Percentiles rank a stretch among this genome's conserved stretches.
phyloP scores from a whole-genome alignment of 2,329 filamentous ascomycete genomes.

The Plectosphaerella cucumerina region DNA sequence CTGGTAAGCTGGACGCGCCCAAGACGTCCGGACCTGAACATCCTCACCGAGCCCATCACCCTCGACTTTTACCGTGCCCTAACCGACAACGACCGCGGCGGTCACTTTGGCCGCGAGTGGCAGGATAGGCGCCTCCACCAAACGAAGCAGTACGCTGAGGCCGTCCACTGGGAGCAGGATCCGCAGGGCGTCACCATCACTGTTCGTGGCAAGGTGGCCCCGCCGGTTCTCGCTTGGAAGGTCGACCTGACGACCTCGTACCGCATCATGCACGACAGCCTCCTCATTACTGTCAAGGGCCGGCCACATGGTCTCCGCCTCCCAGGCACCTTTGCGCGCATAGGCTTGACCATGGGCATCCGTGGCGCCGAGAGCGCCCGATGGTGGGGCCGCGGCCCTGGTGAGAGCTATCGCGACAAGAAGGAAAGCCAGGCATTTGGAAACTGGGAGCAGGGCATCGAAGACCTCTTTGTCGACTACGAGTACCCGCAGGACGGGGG shows the following conservation, averaged over 20 bases:
- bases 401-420: constrained; percentile 64
- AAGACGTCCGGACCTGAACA: constrained; percentile 22
- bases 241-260: constrained; percentile 49
- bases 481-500: constrained; percentile 66
- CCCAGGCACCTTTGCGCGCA: constrained; percentile 55
- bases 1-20: constrained; percentile 36
- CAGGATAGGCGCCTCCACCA: constrained; percentile 40
- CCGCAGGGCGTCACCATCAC: constrained; percentile 32
- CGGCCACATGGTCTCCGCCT: constrained; percentile 40
- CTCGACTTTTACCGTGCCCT: constrained; percentile 60
- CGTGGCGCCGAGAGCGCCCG: constrained; percentile 31
- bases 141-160: constrained; percentile 36
- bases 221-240: constrained; percentile 60
- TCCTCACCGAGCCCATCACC: constrained; percentile 38
- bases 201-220: constrained; percentile 52
- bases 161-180: constrained; percentile 23
- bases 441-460: constrained; percentile 41
- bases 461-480: constrained; percentile 55
- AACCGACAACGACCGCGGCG: constrained; percentile 61
- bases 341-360: constrained; percentile 53
- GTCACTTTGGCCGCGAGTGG: constrained; percentile 55
- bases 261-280: constrained; percentile 42
- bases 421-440: constrained; percentile 57
- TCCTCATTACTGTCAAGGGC: constrained; percentile 46
- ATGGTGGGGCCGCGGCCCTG: constrained; percentile 68